Conservation (phyloP, 148 eudicot species). For the Pharnaceum exiguum region DNA sequence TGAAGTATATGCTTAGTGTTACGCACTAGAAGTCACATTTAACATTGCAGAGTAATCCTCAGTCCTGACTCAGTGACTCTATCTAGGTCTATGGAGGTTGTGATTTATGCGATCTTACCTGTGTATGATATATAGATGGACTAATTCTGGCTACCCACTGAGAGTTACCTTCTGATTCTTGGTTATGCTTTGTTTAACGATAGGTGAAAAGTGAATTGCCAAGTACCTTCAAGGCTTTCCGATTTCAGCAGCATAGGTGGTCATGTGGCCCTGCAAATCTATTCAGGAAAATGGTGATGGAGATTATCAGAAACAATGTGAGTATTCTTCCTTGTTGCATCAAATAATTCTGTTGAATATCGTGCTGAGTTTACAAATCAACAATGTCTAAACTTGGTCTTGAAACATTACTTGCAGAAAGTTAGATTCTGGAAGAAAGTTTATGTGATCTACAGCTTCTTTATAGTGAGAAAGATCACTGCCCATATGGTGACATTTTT, state of each 20-base stretch:
- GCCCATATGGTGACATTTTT: slow-evolving; percentile 93
- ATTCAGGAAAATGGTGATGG: slow-evolving; percentile 90
- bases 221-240: slow-evolving; percentile 92
- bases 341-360: too few species aligned
- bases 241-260: slow-evolving; percentile 93
- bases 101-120: too few species aligned
- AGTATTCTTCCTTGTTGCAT: background rate
- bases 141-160: too few species aligned
- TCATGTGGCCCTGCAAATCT: slow-evolving; percentile 97
- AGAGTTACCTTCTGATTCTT: background rate
- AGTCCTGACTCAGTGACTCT: too few species aligned
- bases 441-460: slow-evolving; percentile 93
- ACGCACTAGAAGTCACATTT: background rate
- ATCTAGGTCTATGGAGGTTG: too few species aligned
- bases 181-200: background rate
- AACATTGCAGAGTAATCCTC: too few species aligned
- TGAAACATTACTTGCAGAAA: slow-evolving; percentile 45
- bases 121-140: too few species aligned
- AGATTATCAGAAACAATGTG: slow-evolving; percentile 76
- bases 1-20: background rate
- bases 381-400: background rate
- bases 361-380: too few species aligned
- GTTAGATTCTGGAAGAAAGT: slow-evolving; percentile 80
- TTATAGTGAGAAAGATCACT: slow-evolving; percentile 78
- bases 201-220: slow-evolving; percentile 96